These are phyloP conservation scores for Botrytis medusae DNA, from an alignment of 2,329 filamentous ascomycete genomes.

Conservation along the genomic window DNA sequence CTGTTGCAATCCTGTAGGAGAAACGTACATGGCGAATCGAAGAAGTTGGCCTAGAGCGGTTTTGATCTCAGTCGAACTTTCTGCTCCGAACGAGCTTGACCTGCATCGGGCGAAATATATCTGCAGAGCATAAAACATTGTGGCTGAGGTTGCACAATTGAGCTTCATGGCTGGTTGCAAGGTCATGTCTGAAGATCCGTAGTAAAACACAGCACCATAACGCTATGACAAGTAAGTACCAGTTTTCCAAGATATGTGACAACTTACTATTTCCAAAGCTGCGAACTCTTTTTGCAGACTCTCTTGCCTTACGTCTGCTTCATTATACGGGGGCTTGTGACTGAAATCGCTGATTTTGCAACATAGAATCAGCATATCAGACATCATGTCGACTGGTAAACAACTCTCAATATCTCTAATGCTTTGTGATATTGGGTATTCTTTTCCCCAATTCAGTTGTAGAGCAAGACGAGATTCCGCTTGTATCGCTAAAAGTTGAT, in stretches of 20 bases:
- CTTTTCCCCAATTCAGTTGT: conserved; percentile 24
- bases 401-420: conserved; percentile 27
- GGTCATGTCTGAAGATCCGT: conserved; percentile 25
- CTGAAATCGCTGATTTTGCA: conserved; percentile 13
- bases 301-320: not conserved
- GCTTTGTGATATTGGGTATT: conserved; percentile 26
- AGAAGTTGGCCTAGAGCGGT: conserved; percentile 16
- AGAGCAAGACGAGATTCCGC: conserved; percentile 23
- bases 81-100: conserved; percentile 9
- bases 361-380: conserved; percentile 22
- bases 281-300: not conserved
- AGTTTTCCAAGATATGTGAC: not conserved
- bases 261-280: conserved; percentile 13
- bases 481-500: conserved; percentile 14
- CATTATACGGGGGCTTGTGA: not conserved
- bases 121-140: conserved; percentile 21
- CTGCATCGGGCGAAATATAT: conserved; percentile 17
- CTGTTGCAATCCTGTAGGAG: conserved; percentile 13
- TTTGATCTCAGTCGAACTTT: not conserved
- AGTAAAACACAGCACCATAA: conserved; percentile 20
- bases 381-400: conserved; percentile 27
- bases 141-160: conserved; percentile 24
- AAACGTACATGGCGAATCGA: conserved; percentile 16
- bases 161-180: conserved; percentile 26
- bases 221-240: not conserved